These are phyloP conservation scores for Verticillium tricorpus DNA, from an alignment of 2,329 filamentous ascomycete species.

Conservation along the genomic window DNA sequence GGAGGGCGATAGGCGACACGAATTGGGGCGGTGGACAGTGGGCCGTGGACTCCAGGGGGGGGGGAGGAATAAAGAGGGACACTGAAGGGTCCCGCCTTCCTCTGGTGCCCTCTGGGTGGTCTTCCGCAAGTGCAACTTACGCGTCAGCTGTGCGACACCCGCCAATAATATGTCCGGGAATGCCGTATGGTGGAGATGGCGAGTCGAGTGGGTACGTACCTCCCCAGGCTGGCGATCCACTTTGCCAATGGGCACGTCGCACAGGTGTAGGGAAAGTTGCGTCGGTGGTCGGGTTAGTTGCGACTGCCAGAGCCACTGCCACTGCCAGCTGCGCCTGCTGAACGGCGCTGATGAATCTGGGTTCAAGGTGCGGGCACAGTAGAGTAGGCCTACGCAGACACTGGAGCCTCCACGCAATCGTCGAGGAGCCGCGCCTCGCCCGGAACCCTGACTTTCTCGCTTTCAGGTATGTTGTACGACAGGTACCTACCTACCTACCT, in stretches of 20 bases:
- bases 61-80: constrained; percentile 7
- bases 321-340: neutral
- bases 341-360: neutral
- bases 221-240: neutral
- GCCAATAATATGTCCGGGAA: constrained; percentile 16
- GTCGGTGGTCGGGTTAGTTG: neutral
- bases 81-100: neutral
- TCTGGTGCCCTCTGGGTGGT: constrained; percentile 5
- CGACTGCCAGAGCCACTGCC: neutral
- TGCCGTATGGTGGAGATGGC: constrained; percentile 4
- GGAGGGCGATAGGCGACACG: constrained; percentile 3
- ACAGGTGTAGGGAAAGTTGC: neutral
- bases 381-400: neutral
- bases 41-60: constrained; percentile 6
- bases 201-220: constrained; percentile 11
- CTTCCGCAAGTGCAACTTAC: constrained; percentile 19
- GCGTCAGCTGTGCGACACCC: constrained; percentile 23
- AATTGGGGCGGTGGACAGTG: constrained; percentile 2
- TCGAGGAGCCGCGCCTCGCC: neutral
- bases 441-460: neutral
- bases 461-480: neutral
- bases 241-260: neutral
- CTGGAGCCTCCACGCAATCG: neutral
- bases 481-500: too few relatives aligned
- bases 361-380: neutral